Evolutionary conservation across 257 asterid species (phyloP).

Genomic region (Lantana camara): DNA sequence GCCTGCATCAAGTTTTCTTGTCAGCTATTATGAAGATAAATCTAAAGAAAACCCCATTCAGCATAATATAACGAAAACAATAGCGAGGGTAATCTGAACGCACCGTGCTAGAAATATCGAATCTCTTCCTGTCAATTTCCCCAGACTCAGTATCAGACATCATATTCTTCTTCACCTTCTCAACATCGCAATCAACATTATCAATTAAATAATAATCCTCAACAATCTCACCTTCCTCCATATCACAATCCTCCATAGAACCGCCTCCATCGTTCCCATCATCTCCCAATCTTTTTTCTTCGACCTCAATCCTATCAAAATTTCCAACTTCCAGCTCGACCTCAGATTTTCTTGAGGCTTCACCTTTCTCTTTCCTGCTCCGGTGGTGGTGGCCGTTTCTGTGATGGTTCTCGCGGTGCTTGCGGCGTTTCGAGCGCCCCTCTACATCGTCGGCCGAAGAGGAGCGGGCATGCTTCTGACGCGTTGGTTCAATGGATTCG

Average conservation of each 20-base stretch:
- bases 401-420: slow-evolving; percentile 76
- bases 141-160: slow-evolving; percentile 51
- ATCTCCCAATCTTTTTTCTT: slow-evolving; percentile 30
- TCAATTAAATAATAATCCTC: slow-evolving; percentile 55
- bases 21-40: not conserved
- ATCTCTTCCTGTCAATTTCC: slow-evolving; percentile 35
- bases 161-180: slow-evolving; percentile 35
- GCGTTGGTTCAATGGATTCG: slow-evolving; percentile 60
- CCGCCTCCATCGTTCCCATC: slow-evolving; percentile 27
- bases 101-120: slow-evolving; percentile 58
- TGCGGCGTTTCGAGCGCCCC: slow-evolving; percentile 80
- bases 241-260: slow-evolving; percentile 64
- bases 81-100: slow-evolving; percentile 51
- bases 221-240: slow-evolving; percentile 98
- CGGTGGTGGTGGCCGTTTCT: slow-evolving; percentile 66
- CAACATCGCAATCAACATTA: slow-evolving; percentile 28
- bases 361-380: slow-evolving; percentile 50
- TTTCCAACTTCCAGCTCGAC: slow-evolving; percentile 32
- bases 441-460: slow-evolving; percentile 60
- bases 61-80: slow-evolving; percentile 31
- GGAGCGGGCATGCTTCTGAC: slow-evolving; percentile 72
- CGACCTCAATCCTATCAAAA: slow-evolving; percentile 34
- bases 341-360: slow-evolving; percentile 18
- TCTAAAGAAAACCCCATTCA: slow-evolving; percentile 9
- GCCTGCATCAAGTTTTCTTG: not conserved